These are phyloP conservation scores for Coemansia asiatica DNA, from an alignment of 192 early-diverging fungal species.

Conservation along the genomic window DNA sequence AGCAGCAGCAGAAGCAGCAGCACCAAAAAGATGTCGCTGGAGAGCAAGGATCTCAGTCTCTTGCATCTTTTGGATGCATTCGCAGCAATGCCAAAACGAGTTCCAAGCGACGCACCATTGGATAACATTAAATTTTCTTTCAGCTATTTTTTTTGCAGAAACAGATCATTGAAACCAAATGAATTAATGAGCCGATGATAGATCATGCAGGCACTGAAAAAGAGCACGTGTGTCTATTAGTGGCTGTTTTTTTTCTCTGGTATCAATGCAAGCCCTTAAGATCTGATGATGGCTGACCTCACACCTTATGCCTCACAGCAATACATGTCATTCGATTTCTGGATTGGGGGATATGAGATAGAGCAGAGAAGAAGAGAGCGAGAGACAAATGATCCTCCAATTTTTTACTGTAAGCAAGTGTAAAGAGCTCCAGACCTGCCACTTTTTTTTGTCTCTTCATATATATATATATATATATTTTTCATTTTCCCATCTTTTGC, in stretches of 20 bases:
- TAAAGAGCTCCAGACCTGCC: background rate
- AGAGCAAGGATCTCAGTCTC: background rate
- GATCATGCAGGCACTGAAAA: no score
- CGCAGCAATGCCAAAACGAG: background rate
- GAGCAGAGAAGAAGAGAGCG: no score
- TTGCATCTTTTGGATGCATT: background rate
- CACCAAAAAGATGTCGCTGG: background rate
- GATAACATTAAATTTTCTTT: background rate
- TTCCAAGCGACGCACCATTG: constrained; percentile 6
- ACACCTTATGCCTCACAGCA: no score
- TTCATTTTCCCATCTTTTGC: background rate
- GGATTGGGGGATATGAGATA: background rate
- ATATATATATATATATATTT: no score
- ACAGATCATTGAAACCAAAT: no score
- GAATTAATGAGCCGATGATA: no score
- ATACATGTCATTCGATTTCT: background rate
- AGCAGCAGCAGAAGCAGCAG: background rate
- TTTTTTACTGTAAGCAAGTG: background rate
- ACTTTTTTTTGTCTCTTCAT: no score
- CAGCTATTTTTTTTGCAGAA: no score
- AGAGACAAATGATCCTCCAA: background rate
- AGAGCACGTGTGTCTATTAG: no score
- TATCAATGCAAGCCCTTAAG: no score
- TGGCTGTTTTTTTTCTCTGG: no score
- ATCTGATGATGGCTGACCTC: no score